Evolutionary conservation across 257 asterid species (phyloP).

Genomic region (Paulownia fortunei): DNA sequence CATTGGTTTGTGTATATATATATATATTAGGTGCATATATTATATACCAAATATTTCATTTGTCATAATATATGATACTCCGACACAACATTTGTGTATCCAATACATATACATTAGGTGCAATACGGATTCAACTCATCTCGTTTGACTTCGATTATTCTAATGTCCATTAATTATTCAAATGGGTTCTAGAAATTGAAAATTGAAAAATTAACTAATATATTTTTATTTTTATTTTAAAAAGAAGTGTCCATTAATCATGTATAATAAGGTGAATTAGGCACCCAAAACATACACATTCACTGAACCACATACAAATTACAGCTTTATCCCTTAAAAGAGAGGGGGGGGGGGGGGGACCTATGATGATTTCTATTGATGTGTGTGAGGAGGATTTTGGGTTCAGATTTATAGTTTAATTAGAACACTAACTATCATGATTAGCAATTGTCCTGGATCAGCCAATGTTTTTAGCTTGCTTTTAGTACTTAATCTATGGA

Average conservation of each 20-base stretch:
- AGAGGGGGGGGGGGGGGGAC: neutral
- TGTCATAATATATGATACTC: too few relatives aligned
- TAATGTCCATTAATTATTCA: neutral
- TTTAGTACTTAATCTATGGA: constrained; percentile 8
- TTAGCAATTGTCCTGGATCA: constrained; percentile 6
- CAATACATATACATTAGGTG: too few relatives aligned
- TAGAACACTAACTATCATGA: constrained; percentile 15
- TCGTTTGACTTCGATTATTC: constrained; percentile 15
- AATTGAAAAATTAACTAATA: too few relatives aligned
- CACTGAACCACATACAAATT: neutral
- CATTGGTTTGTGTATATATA: too few relatives aligned
- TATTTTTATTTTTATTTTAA: too few relatives aligned
- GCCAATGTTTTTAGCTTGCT: constrained; percentile 22
- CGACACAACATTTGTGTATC: too few relatives aligned
- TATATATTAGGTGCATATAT: too few relatives aligned
- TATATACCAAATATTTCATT: too few relatives aligned
- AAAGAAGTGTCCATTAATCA: too few relatives aligned
- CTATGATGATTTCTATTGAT: constrained; percentile 2
- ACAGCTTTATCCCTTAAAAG: neutral
- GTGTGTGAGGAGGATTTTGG: neutral
- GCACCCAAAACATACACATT: neutral
- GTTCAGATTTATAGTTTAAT: neutral
- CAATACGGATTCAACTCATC: too few relatives aligned
- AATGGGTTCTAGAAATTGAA: too few relatives aligned
- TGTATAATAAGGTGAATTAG: neutral